Conservation (phyloP, 2,329 filamentous ascomycete genomes). For the Microcera coccophila region DNA sequence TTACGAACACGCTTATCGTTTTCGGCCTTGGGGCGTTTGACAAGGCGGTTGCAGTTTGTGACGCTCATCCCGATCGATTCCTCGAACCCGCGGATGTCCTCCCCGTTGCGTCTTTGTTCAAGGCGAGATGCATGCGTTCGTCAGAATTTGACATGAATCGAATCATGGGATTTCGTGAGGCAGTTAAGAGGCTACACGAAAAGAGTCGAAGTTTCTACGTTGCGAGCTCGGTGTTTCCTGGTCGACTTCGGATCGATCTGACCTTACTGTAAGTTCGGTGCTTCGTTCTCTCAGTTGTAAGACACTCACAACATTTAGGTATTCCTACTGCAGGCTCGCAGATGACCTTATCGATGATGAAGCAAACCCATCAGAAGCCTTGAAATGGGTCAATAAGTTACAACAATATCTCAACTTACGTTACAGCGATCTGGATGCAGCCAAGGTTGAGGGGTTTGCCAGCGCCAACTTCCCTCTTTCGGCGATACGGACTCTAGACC, state of each 20-base stretch:
- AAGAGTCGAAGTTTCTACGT: slow-evolving; percentile 74
- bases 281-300: neutral
- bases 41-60: slow-evolving; percentile 61
- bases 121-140: slow-evolving; percentile 45
- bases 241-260: slow-evolving; percentile 63
- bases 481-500: slow-evolving; percentile 51
- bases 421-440: slow-evolving; percentile 2
- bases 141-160: slow-evolving; percentile 54
- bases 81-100: slow-evolving; percentile 40
- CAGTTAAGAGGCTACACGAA: slow-evolving; percentile 51
- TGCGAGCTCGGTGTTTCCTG: slow-evolving; percentile 65
- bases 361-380: slow-evolving; percentile 46
- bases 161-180: slow-evolving; percentile 55
- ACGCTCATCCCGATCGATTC: slow-evolving; percentile 59
- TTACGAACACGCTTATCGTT: slow-evolving; percentile 66
- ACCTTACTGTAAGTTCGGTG: slow-evolving; percentile 45
- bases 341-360: slow-evolving; percentile 71
- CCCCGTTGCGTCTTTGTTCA: slow-evolving; percentile 50
- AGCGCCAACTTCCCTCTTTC: slow-evolving; percentile 48
- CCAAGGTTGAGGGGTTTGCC: slow-evolving; percentile 34
- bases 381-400: slow-evolving; percentile 56
- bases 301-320: slow-evolving; percentile 29
- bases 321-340: slow-evolving; percentile 69
- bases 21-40: slow-evolving; percentile 67
- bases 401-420: slow-evolving; percentile 53